phyloP scores from a whole-genome alignment of 768 basidiomycete genomes.

The Podaxis pistillaris region DNA sequence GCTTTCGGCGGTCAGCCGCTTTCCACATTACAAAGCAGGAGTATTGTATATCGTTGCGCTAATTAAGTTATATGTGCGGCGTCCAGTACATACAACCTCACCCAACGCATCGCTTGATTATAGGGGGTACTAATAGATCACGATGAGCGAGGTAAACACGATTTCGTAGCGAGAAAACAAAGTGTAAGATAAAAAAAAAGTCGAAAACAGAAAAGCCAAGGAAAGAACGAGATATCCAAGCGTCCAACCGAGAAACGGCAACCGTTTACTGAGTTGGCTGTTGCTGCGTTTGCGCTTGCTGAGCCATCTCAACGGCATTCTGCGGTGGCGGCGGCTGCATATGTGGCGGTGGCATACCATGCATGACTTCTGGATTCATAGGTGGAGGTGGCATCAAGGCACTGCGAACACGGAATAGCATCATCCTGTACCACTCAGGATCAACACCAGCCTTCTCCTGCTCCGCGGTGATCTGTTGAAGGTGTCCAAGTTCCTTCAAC shows the following conservation, averaged over 20 bases:
- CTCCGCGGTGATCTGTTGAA: constrained; percentile 75
- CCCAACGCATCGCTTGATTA: not conserved
- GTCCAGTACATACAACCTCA: constrained; percentile 15
- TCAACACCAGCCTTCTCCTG: constrained; percentile 82
- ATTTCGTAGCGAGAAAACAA: constrained; percentile 7
- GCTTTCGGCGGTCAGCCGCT: not conserved
- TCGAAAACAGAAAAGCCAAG: constrained; percentile 2
- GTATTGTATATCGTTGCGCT: constrained; percentile 6
- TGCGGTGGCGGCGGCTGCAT: constrained; percentile 39
- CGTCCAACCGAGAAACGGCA: constrained; percentile 12
- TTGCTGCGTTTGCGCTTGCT: constrained; percentile 29
- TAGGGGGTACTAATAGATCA: not conserved
- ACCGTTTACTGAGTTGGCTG: constrained; percentile 27
- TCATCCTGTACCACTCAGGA: constrained; percentile 84
- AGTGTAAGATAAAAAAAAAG: not conserved
- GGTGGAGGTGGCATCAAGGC: constrained; percentile 62
- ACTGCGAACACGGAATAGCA: constrained; percentile 75
- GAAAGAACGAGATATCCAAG: constrained; percentile 3
- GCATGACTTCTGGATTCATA: constrained; percentile 52
- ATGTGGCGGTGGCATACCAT: constrained; percentile 39
- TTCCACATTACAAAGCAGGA: not conserved
- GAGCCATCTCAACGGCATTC: constrained; percentile 38
- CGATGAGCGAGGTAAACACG: constrained; percentile 7
- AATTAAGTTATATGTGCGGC: constrained; percentile 10
- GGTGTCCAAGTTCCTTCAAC: constrained; percentile 74